A percentile compares a stretch with the other conserved stretches of the same genome.
phyloP scores from a whole-genome alignment of 352 stramenopile genomes.

The Phytophthora sojae region DNA sequence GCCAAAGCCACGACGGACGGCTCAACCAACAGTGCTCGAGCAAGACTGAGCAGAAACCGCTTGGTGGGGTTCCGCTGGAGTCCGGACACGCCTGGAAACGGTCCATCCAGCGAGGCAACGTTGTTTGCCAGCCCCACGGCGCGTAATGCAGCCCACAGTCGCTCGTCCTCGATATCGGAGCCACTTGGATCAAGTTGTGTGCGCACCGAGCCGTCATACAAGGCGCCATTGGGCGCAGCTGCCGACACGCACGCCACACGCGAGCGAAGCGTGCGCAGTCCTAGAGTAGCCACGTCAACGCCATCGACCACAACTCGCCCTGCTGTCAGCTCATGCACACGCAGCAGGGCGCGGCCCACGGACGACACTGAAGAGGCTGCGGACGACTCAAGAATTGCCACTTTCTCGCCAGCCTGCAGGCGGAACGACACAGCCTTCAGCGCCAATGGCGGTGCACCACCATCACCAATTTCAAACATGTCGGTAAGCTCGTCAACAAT shows the following conservation, averaged over 20 bases:
- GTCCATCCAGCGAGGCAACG: conserved; percentile 62
- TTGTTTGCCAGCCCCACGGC: conserved; percentile 65
- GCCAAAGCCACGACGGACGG: conserved; percentile 88
- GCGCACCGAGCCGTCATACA: conserved; percentile 94
- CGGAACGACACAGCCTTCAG: conserved; percentile 77
- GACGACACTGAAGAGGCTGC: conserved; percentile 90
- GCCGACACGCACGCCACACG: conserved; percentile 96
- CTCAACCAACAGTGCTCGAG: conserved; percentile 92
- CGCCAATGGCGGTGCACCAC: conserved; percentile 42
- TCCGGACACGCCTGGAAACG: conserved; percentile 76
- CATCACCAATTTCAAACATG: conserved; percentile 59
- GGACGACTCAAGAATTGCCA: conserved; percentile 90
- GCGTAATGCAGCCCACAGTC: conserved; percentile 51
- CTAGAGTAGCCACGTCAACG: conserved; percentile 85
- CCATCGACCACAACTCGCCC: conserved; percentile 94
- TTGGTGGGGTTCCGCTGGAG: conserved; percentile 94
- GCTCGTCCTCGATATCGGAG: conserved; percentile 39
- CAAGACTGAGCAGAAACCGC: conserved; percentile 97
- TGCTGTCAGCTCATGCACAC: conserved; percentile 91
- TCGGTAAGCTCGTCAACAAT: conserved; percentile 34
- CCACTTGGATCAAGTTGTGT: conserved; percentile 94
- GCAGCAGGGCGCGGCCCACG: conserved; percentile 92
- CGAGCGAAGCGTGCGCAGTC: conserved; percentile 87
- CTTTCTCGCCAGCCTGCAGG: conserved; percentile 84
- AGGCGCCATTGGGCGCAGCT: conserved; percentile 78